A percentile compares a stretch with the other conserved stretches of the same genome.
These are phyloP conservation scores for Musa troglodytarum DNA, from an alignment of 176 grass and related monocot genomes.

Conservation along the genomic window DNA sequence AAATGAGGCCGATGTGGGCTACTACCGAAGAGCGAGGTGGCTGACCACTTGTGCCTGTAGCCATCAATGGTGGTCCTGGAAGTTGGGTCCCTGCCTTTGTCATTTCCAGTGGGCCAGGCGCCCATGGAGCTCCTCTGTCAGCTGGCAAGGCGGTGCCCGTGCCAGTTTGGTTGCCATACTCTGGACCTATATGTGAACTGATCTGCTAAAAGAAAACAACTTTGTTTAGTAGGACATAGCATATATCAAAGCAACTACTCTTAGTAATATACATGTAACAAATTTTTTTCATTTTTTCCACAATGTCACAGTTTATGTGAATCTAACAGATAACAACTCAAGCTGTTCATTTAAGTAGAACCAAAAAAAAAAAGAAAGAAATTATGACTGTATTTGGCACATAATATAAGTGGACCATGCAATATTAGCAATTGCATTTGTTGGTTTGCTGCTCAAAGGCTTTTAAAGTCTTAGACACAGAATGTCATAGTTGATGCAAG, in stretches of 20 bases:
- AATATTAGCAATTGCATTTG: neutral
- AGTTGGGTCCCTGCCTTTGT: slow-evolving; percentile 33
- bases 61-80: slow-evolving; percentile 48
- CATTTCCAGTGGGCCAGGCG: slow-evolving; percentile 37
- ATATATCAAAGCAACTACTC: too few species aligned
- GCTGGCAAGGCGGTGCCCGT: slow-evolving; percentile 33
- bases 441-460: neutral
- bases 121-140: slow-evolving; percentile 67
- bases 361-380: neutral
- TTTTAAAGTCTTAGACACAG: neutral
- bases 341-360: neutral
- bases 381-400: neutral
- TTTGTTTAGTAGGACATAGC: slow-evolving; percentile 3
- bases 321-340: neutral
- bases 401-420: neutral
- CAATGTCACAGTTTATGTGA: neutral
- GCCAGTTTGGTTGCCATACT: slow-evolving; percentile 52
- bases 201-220: slow-evolving; percentile 13
- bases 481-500: neutral
- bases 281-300: neutral
- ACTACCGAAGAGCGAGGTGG: slow-evolving; percentile 27
- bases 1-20: neutral
- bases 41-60: slow-evolving; percentile 44
- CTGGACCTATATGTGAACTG: slow-evolving; percentile 34
- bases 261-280: too few species aligned